Evolutionary conservation across 306 rosid species (phyloP).

Genomic region (Gastrolobium villosum): DNA sequence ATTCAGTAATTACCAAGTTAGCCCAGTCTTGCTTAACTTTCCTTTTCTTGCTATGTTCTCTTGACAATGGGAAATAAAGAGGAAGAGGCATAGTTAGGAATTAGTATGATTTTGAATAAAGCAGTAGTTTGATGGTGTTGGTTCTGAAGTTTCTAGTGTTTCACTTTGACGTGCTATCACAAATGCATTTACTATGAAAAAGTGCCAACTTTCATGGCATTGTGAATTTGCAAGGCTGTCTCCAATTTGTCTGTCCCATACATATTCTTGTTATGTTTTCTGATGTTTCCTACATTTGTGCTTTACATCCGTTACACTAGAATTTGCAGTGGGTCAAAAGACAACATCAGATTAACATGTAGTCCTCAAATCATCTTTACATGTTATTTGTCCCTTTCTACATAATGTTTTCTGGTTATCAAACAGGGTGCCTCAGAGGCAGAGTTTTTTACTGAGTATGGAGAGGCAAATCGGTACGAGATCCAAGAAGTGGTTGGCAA

Average conservation of each 20-base stretch:
- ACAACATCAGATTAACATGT: slow-evolving; percentile 5
- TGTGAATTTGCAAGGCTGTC: slow-evolving; percentile 11
- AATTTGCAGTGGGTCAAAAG: slow-evolving; percentile 20
- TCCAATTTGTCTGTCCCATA: not conserved
- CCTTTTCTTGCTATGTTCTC: not conserved
- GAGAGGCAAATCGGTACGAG: slow-evolving; percentile 86
- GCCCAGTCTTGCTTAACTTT: not conserved
- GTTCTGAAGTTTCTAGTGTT: not conserved
- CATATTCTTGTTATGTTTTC: not conserved
- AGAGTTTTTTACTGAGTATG: slow-evolving; percentile 95
- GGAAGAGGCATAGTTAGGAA: not conserved
- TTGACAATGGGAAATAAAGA: slow-evolving; percentile 10
- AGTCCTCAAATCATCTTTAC: slow-evolving; percentile 28
- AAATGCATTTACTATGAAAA: not conserved
- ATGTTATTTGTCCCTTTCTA: slow-evolving; percentile 17
- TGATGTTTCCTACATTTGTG: slow-evolving; percentile 15
- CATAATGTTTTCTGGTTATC: slow-evolving; percentile 41
- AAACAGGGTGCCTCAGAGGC: slow-evolving; percentile 72
- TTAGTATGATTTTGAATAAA: slow-evolving; percentile 1
- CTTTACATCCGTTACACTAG: not conserved
- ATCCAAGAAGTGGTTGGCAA: slow-evolving; percentile 93
- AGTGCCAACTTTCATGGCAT: slow-evolving; percentile 19
- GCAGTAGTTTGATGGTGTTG: not conserved
- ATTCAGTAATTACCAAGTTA: slow-evolving; percentile 5
- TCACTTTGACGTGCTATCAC: not conserved